Evolutionary conservation across 768 basidiomycete species (phyloP), one percentile per base, ranked within the genome.

Genomic region (Termitomyces sp.): DNA sequence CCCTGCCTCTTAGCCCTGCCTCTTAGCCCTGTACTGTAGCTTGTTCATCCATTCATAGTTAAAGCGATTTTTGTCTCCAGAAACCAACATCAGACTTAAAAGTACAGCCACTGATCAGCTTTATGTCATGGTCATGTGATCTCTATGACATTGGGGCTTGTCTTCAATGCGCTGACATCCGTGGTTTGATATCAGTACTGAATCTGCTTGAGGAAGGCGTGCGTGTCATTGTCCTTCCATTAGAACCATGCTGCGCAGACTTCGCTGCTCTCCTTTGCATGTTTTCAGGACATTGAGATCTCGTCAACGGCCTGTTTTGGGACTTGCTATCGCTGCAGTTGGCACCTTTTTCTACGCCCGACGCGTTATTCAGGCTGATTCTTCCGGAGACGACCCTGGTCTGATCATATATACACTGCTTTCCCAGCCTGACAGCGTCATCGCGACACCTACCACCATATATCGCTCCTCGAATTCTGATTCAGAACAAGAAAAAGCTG

Each of bases 61-160:
- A 71, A 86, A 90, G 15, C 93, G 78, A 5, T 89, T 83, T 64
- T 92, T 95, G 49, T 79, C 75, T 0, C 91, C 90, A n/a, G 89
- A 91, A 2, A 94, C 91, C 1, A 93, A 8, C 9, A 1, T 10
- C 31, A 9, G 9, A 33, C 31, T 30, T 30, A 30, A 3, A 30
- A 37, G 38, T 19, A 35, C 10, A 40, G 50, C 21, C 23, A 41
- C 38, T 42, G n/a, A 45, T 52, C 19, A 17, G 9, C 11, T 9
- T 49, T 23, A n/a, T 35, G 5, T 49, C 12, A n/a, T 35, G 5
- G 35, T 50, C 49, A 50, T 37, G 49, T 50, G 49, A 50, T 37
- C 35, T 33, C 14, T 10, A 49, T 17, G 21, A 37, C 12, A 9
- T 33, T 5, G 30, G 23, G 2, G 23, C 23, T 7, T 30, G 30